Evolutionary conservation across 768 basidiomycete genomes (phyloP).

Genomic region (Hortiboletus campestris): DNA sequence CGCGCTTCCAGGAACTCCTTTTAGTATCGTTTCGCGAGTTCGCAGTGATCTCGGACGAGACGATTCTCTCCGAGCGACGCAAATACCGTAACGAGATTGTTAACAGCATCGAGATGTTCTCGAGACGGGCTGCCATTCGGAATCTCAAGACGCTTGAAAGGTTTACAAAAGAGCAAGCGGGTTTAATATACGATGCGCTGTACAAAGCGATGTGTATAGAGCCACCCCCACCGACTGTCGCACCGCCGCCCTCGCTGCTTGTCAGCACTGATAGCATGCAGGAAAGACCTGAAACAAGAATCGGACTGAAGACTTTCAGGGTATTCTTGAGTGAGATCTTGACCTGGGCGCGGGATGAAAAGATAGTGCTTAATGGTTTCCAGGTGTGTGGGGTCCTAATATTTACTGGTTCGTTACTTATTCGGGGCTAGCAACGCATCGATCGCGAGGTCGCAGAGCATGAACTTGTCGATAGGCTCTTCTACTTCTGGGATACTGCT

Average conservation of each 20-base stretch:
- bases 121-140: slow-evolving; percentile 86
- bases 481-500: slow-evolving; percentile 91
- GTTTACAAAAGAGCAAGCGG: slow-evolving; percentile 85
- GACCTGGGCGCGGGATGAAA: slow-evolving; percentile 95
- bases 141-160: slow-evolving; percentile 77
- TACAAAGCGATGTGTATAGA: slow-evolving; percentile 81
- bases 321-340: slow-evolving; percentile 89
- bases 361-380: slow-evolving; percentile 89
- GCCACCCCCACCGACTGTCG: slow-evolving; percentile 59
- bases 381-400: slow-evolving; percentile 47
- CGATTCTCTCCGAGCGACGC: slow-evolving; percentile 81
- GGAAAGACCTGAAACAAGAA: slow-evolving; percentile 86
- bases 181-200: slow-evolving; percentile 88
- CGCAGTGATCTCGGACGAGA: slow-evolving; percentile 92
- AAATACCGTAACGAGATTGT: slow-evolving; percentile 88
- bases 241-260: slow-evolving; percentile 51
- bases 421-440: slow-evolving; percentile 63
- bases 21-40: slow-evolving; percentile 98
- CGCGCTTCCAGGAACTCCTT: slow-evolving; percentile 94
- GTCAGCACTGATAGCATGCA: slow-evolving; percentile 57
- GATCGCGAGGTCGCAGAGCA: slow-evolving; percentile 94
- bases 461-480: slow-evolving; percentile 90
- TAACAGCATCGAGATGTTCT: slow-evolving; percentile 89
- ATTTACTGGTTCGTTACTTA: slow-evolving; percentile 3
- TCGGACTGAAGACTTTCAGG: slow-evolving; percentile 82